These are phyloP conservation scores for Raphidocelis subcapitata DNA, from an alignment of 139 green algal species.

Conservation along the genomic window DNA sequence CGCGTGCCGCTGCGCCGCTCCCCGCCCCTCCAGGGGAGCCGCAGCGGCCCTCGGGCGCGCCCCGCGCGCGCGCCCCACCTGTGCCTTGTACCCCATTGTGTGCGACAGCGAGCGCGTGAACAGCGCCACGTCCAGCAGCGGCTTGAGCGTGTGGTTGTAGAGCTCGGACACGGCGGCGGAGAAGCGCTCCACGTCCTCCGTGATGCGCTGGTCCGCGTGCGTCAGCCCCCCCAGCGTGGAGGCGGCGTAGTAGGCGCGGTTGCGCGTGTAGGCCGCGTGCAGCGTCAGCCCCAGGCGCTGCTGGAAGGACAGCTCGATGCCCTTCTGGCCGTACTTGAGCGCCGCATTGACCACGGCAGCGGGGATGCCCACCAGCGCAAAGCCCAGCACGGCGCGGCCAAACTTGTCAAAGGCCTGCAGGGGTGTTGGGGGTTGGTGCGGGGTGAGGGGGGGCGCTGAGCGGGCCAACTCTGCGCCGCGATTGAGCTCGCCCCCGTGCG, in stretches of 20 bases:
- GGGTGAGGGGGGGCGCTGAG: background rate
- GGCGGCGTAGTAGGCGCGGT: slow-evolving; percentile 92
- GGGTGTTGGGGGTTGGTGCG: too few relatives aligned
- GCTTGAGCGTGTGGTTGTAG: slow-evolving; percentile 94
- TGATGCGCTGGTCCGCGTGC: slow-evolving; percentile 91
- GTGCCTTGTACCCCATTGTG: slow-evolving; percentile 87
- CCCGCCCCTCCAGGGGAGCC: too few relatives aligned
- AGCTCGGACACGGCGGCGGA: slow-evolving; percentile 79
- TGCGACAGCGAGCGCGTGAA: slow-evolving; percentile 84
- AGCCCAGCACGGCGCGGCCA: slow-evolving; percentile 44
- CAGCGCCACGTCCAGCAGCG: slow-evolving; percentile 91
- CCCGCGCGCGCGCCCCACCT: slow-evolving; percentile 29
- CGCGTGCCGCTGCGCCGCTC: too few relatives aligned
- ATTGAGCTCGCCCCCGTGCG: too few relatives aligned
- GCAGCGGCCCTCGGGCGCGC: too few relatives aligned
- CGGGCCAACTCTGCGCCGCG: background rate
- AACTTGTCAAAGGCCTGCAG: slow-evolving; percentile 57
- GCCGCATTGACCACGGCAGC: slow-evolving; percentile 84
- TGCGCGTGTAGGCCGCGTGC: slow-evolving; percentile 82
- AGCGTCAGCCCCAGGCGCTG: slow-evolving; percentile 68
- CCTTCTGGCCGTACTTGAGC: slow-evolving; percentile 94
- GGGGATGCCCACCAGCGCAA: slow-evolving; percentile 74
- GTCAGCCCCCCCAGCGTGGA: slow-evolving; percentile 85
- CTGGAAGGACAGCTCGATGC: slow-evolving; percentile 77
- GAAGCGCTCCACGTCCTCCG: slow-evolving; percentile 96